phyloP scores from a whole-genome alignment of 2,329 filamentous ascomycete genomes.

The Tolypocladium album region DNA sequence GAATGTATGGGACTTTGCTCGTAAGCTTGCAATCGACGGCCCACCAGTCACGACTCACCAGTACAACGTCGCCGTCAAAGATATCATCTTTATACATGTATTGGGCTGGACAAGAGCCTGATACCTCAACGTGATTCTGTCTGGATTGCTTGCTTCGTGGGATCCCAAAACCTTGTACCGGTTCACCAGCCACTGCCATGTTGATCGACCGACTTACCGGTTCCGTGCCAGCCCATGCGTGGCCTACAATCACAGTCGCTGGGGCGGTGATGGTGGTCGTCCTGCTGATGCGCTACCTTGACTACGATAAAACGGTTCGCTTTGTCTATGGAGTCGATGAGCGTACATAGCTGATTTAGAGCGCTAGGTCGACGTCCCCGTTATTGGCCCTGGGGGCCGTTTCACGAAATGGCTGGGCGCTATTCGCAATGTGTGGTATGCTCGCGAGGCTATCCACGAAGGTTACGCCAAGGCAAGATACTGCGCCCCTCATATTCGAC shows the following conservation, averaged over 20 bases:
- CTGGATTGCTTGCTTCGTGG: background rate
- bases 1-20: background rate
- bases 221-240: background rate
- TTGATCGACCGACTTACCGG: background rate
- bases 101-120: background rate
- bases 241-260: background rate
- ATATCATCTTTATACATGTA: background rate
- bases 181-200: background rate
- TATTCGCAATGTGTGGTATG: conserved; percentile 4
- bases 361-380: conserved; percentile 6
- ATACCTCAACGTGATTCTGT: background rate
- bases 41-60: background rate
- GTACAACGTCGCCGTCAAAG: background rate
- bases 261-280: conserved; percentile 1
- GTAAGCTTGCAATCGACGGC: background rate
- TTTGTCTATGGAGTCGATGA: background rate
- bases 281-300: background rate
- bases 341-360: background rate
- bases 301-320: conserved; percentile 4
- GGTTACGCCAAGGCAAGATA: conserved; percentile 5
- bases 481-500: background rate
- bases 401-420: conserved; percentile 7
- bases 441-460: conserved; percentile 5
- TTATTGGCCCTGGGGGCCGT: conserved; percentile 3
- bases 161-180: background rate